Evolutionary conservation across 2,329 filamentous ascomycete genomes (phyloP).

Genomic region (Sporothrix phasma): DNA sequence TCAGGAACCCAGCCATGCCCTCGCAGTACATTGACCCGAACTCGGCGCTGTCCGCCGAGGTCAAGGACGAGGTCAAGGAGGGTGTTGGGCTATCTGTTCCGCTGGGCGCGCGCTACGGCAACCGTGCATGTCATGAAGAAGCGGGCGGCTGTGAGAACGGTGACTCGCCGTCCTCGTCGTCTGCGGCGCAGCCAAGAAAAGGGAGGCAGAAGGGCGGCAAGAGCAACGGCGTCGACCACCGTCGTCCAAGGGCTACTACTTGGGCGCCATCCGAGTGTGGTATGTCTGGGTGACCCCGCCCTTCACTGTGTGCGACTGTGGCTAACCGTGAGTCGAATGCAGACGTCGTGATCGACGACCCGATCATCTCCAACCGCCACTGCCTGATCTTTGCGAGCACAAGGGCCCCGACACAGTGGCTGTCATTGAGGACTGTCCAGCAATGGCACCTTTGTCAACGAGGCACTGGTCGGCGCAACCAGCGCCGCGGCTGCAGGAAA

Average conservation of each 20-base stretch:
- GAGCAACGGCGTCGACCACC: constrained; percentile 37
- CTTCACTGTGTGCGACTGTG: neutral
- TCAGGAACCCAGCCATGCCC: constrained; percentile 61
- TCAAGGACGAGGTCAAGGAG: constrained; percentile 71
- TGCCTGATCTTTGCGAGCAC: constrained; percentile 38
- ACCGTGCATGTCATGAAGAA: constrained; percentile 61
- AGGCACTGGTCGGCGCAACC: constrained; percentile 86
- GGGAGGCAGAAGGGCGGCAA: constrained; percentile 37
- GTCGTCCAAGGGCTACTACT: constrained; percentile 79
- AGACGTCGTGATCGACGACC: constrained; percentile 66
- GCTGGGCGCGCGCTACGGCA: constrained; percentile 58
- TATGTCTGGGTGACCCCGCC: constrained; percentile 44
- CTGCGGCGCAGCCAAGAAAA: constrained; percentile 24
- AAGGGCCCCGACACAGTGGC: constrained; percentile 44
- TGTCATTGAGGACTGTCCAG: constrained; percentile 87
- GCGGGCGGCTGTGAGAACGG: constrained; percentile 55
- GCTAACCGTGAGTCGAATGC: neutral
- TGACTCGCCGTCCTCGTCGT: constrained; percentile 21
- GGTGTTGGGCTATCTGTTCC: constrained; percentile 93
- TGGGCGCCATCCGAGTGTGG: constrained; percentile 87
- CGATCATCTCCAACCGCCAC: constrained; percentile 80
- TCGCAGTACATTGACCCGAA: constrained; percentile 74
- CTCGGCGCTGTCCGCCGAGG: constrained; percentile 63
- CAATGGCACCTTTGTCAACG: constrained; percentile 95
- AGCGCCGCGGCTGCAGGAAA: constrained; percentile 74